Conservation (phyloP, 2,329 filamentous ascomycete genomes). For the Chrysoporthe cubensis region DNA sequence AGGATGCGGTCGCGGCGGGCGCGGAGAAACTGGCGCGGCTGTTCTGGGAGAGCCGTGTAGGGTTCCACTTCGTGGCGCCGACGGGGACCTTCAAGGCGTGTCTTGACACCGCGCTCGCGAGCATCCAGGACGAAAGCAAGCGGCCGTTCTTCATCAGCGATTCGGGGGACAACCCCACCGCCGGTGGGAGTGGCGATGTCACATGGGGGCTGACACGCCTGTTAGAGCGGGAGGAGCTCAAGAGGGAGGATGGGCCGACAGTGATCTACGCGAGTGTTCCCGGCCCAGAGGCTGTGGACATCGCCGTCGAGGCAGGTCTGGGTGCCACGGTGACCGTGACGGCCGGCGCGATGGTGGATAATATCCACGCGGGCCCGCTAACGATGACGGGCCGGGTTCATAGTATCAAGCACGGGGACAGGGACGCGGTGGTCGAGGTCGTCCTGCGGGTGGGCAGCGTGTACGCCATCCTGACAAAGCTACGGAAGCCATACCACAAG, state of each 20-base stretch:
- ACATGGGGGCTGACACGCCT: slow-evolving; percentile 54
- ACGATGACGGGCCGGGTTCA: slow-evolving; percentile 56
- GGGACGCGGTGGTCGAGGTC: slow-evolving; percentile 50
- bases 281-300: slow-evolving; percentile 47
- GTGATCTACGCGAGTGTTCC: slow-evolving; percentile 60
- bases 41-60: slow-evolving; percentile 52
- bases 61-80: slow-evolving; percentile 57
- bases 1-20: slow-evolving; percentile 40
- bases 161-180: slow-evolving; percentile 59
- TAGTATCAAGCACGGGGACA: slow-evolving; percentile 54
- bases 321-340: slow-evolving; percentile 54
- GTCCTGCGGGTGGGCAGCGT: slow-evolving; percentile 55
- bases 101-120: slow-evolving; percentile 47
- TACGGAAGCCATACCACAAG: slow-evolving; percentile 58
- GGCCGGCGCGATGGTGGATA: slow-evolving; percentile 53
- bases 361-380: slow-evolving; percentile 51
- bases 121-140: slow-evolving; percentile 34
- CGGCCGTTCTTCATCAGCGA: slow-evolving; percentile 59
- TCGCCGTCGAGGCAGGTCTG: slow-evolving; percentile 49
- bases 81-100: slow-evolving; percentile 52
- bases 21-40: slow-evolving; percentile 49
- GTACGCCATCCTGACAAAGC: slow-evolving; percentile 54
- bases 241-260: slow-evolving; percentile 39
- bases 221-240: slow-evolving; percentile 50
- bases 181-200: slow-evolving; percentile 57